Base-by-base conservation (phyloP, 1,139 yeast species). In the Hansenula sp. region DNA sequence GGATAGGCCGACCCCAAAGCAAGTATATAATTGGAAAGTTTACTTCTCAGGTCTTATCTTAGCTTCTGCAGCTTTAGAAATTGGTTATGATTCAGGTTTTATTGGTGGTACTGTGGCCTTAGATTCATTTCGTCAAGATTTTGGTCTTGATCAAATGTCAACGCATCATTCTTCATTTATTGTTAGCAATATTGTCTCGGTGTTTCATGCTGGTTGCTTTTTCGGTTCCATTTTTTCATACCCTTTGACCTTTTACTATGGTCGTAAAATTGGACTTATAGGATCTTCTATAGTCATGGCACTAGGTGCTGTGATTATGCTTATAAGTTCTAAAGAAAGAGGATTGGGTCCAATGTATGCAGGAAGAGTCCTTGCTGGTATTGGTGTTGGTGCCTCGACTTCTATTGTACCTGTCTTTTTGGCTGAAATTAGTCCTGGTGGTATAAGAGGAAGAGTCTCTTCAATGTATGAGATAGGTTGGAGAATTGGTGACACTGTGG, bases 401-500 rank as follows among this genome's bases (percentile, higher is more conserved):
- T 60, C 65, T 41, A 46, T 62, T 25, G 69, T 67, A 2, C 70
- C 70, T 7, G 62, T 66, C 33, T 67, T 65, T 46, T 54, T 66
- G 6, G 63, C 66, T 15, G 68, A 65, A 39, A 50, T 61, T 21
- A 47, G 65, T 1, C 68, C 68, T 5, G 54, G 67, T 42, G 66
- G 71, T 41, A 66, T 69, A 40, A 69, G 84, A 60, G 87, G 87
- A 48, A 62, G 66, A 24, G 62, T 77, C 36, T 75, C 76, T 32
- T 79, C 77, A 3, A 60, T 70, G 49, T 77, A 73, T 62, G 81
- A 76, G 54, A 66, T 76, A 44, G 68, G 76, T 16, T 75, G 80
- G 72, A 74, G 74, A 47, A 64, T 74, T 42, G 81, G 81, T 40
- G 78, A 76, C 12, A 57, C 73, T 30, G 62, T 74, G 41, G 77